Conservation (phyloP, 768 basidiomycete genomes). For the Cystobasidiopsis lactophilus region DNA sequence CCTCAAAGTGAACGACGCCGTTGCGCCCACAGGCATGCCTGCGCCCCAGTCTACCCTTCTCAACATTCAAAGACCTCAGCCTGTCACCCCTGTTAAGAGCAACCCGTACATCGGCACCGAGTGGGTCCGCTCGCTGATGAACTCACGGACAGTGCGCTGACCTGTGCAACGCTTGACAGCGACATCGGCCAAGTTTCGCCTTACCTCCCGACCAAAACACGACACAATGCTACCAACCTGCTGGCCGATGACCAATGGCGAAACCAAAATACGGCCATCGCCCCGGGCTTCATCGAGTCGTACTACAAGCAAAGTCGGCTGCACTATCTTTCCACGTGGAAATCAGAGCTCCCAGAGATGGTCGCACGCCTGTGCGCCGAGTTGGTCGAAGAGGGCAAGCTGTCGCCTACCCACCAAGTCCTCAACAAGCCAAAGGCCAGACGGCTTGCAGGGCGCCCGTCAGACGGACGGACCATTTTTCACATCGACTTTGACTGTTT, state of each 20-base stretch:
- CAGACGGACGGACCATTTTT: conserved; percentile 29
- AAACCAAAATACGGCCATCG: conserved; percentile 56
- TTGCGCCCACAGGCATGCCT: not conserved
- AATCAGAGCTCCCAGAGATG: conserved; percentile 59
- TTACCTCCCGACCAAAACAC: conserved; percentile 3
- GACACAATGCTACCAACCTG: conserved; percentile 30
- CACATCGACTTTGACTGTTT: conserved; percentile 63
- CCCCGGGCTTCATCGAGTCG: conserved; percentile 59
- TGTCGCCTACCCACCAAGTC: not conserved
- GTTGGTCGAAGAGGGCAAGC: conserved; percentile 19
- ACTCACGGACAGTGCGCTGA: too few species aligned
- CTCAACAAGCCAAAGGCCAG: not conserved
- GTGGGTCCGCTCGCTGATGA: too few species aligned
- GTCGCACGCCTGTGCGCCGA: conserved; percentile 58
- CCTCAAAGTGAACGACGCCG: conserved; percentile 14
- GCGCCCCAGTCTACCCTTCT: not conserved
- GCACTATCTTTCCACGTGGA: conserved; percentile 84
- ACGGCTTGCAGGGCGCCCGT: conserved; percentile 2
- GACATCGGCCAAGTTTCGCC: not conserved
- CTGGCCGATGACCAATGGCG: conserved; percentile 76
- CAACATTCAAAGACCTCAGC: not conserved
- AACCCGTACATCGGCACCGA: too few species aligned
- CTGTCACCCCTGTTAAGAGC: too few species aligned
- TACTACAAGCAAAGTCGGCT: conserved; percentile 62
- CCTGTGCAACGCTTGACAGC: too few species aligned